A percentile compares a stretch with the other conserved stretches of the same genome.
Conservation (phyloP, 345 rosid genomes). For the Hypericum perforatum region DNA sequence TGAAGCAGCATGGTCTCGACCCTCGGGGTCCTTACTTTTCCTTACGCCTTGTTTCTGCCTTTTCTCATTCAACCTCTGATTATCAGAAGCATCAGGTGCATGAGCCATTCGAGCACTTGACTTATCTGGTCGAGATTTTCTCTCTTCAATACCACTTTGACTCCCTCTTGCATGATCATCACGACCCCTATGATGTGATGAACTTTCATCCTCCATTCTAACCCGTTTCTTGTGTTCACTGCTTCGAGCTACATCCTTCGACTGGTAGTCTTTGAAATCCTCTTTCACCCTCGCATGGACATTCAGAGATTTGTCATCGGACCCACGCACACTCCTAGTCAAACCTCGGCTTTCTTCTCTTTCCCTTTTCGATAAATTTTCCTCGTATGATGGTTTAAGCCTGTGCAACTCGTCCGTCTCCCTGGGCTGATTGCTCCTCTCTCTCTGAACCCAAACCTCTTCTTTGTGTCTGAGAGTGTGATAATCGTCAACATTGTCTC, state of each 20-base stretch:
- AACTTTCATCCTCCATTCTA: slow-evolving; percentile 48
- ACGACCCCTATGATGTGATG: slow-evolving; percentile 46
- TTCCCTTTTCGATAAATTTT: slow-evolving; percentile 45
- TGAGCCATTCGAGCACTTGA: slow-evolving; percentile 46
- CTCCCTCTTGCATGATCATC: slow-evolving; percentile 55
- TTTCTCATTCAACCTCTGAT: slow-evolving; percentile 49
- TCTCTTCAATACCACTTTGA: slow-evolving; percentile 40
- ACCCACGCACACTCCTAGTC: slow-evolving; percentile 45
- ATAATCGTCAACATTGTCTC: slow-evolving; percentile 62
- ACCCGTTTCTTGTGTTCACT: slow-evolving; percentile 72
- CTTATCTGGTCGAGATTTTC: slow-evolving; percentile 65
- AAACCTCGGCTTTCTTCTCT: slow-evolving; percentile 58
- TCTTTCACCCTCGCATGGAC: slow-evolving; percentile 49
- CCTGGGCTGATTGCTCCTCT: slow-evolving; percentile 58
- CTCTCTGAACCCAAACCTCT: slow-evolving; percentile 59
- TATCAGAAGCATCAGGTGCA: slow-evolving; percentile 41
- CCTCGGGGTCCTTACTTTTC: slow-evolving; percentile 61
- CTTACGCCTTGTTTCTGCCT: slow-evolving; percentile 55
- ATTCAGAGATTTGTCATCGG: slow-evolving; percentile 64
- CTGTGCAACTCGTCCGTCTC: slow-evolving; percentile 60
- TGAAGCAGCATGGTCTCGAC: slow-evolving; percentile 35
- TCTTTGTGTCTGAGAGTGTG: slow-evolving; percentile 69
- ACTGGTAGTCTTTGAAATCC: slow-evolving; percentile 51
- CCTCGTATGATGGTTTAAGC: slow-evolving; percentile 48
- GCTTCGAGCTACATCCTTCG: slow-evolving; percentile 50